phyloP scores from a whole-genome alignment of 2,329 filamentous ascomycete species.

The Colletotrichum abscissum region DNA sequence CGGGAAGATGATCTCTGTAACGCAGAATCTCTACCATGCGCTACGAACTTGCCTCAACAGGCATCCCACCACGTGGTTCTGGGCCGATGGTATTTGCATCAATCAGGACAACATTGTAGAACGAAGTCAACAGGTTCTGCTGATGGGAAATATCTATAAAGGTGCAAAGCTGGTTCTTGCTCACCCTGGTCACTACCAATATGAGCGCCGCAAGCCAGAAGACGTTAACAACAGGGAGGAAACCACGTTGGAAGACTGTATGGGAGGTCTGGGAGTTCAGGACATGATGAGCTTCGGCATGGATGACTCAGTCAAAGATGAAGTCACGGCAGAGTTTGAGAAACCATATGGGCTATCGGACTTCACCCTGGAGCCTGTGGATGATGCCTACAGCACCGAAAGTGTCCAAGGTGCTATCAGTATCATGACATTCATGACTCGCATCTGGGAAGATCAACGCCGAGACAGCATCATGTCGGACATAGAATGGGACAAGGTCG shows the following conservation, averaged over 20 bases:
- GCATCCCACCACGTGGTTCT: constrained; percentile 8
- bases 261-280: constrained; percentile 5
- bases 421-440: constrained; percentile 25
- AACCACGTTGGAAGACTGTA: background rate
- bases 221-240: background rate
- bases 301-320: background rate
- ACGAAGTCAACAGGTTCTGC: constrained; percentile 8
- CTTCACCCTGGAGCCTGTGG: background rate
- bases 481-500: background rate
- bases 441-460: background rate
- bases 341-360: background rate
- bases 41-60: constrained; percentile 6
- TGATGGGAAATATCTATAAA: constrained; percentile 17
- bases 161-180: constrained; percentile 2
- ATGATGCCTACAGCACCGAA: background rate
- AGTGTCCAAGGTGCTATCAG: constrained; percentile 11
- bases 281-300: constrained; percentile 9
- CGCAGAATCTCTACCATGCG: constrained; percentile 18
- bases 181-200: constrained; percentile 5
- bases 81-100: constrained; percentile 27
- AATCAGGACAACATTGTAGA: constrained; percentile 20
- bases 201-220: background rate
- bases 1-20: constrained; percentile 1
- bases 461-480: constrained; percentile 4
- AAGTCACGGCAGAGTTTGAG: rapidly evolving